Evolutionary conservation across 441 rosid genomes (phyloP).

Genomic region (Eutrema salsugineum): DNA sequence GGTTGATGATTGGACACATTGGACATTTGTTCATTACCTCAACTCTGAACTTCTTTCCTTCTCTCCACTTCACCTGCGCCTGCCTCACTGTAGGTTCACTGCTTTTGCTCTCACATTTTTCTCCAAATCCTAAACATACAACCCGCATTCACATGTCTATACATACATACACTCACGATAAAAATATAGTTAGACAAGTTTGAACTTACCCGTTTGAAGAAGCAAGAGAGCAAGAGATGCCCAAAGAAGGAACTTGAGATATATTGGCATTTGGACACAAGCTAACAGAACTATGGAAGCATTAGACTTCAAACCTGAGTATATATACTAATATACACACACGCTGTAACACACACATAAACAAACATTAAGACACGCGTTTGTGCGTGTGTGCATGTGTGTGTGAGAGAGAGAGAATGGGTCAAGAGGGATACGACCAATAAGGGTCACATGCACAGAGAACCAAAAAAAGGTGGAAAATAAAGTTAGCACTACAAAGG

Average conservation of each 20-base stretch:
- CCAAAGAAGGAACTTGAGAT: constrained; percentile 23
- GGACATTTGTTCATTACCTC: constrained; percentile 51
- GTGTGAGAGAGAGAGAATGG: neutral
- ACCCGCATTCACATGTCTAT: neutral
- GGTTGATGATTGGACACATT: constrained; percentile 49
- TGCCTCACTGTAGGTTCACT: constrained; percentile 34
- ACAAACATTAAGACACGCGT: neutral
- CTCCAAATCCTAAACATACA: constrained; percentile 16
- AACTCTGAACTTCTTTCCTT: constrained; percentile 38
- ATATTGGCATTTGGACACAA: constrained; percentile 5
- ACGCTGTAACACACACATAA: neutral
- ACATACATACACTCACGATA: too few species aligned
- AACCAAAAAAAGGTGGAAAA: constrained; percentile 18
- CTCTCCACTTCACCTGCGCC: constrained; percentile 27
- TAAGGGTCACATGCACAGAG: constrained; percentile 29
- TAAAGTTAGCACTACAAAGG: constrained; percentile 13
- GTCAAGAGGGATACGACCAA: constrained; percentile 29
- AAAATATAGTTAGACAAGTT: neutral
- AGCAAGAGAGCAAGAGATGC: constrained; percentile 18
- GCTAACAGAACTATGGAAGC: neutral
- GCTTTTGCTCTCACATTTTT: constrained; percentile 25
- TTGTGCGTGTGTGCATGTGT: neutral
- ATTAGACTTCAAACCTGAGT: neutral
- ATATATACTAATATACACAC: neutral
- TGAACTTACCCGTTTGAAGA: constrained; percentile 19